Base-by-base conservation (phyloP, 768 basidiomycete genomes). In the Multifurca ochricompacta region DNA sequence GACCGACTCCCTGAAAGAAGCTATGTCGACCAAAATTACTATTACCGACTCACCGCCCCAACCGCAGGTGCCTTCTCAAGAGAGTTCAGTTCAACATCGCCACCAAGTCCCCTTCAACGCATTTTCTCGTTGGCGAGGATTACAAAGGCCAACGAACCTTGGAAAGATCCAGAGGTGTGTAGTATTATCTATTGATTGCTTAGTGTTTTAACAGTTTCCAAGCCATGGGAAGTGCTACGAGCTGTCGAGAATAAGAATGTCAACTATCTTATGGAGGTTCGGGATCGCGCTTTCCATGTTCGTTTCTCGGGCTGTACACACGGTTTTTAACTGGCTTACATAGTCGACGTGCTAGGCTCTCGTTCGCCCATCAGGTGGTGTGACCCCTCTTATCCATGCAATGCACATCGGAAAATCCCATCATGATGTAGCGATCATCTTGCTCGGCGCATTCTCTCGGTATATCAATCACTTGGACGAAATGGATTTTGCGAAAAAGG, bases 381-480 rank as follows among this genome's bases (percentile, higher is more conserved):
- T 83, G 21, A 92, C 92, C 1, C 93, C 94, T 6, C 79, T 98
- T 13, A 78, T 96, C 6, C 91, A 97, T 65, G 91, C 92, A 1
- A 91, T 95, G 77, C 76, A 86, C 21, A 83, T 88, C 27, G 86
- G 87, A 25, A 70, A 75, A 57, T 78, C 80, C 35, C 84, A 91
- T 61, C 74, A 79, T 54, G 92, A 96, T 48, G 80, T 97, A 8
- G 87, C 91, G 3, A 89, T 98, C 56, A 63, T 95, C 4, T 74
- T 98, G 2, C 67, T 96, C 13, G 94, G 94, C 11, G 91, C 94
- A 11, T 83, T 96, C 65, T 93, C 91, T 11, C 81, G 93, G 19
- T 95, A 84, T 74, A 81, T 98, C 51, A 98, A 98, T 66, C 77
- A 88, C 63, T 75, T 96, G 1, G 82, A 87, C 54, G 91, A 91